Evolutionary conservation across 2,329 filamentous ascomycete genomes (phyloP).

Genomic region (Berkeleyomyces basicola): DNA sequence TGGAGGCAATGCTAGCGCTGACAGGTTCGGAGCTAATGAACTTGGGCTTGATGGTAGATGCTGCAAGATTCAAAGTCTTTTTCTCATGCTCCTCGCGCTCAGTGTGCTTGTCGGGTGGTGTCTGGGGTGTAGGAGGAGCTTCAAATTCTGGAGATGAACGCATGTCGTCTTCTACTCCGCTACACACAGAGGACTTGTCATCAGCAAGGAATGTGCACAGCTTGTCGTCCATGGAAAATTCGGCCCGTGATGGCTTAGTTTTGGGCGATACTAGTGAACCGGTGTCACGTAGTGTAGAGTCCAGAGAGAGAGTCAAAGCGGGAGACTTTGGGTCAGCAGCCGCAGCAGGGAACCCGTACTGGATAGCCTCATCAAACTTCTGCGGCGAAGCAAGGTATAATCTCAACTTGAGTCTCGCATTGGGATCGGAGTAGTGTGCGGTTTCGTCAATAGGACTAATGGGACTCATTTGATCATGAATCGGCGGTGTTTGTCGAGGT

Average conservation of each 20-base stretch:
- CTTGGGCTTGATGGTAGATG: background rate
- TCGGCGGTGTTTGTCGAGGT: conserved; percentile 20
- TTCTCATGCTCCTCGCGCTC: conserved; percentile 22
- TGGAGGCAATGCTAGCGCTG: conserved; percentile 16
- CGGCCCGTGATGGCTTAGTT: conserved; percentile 11
- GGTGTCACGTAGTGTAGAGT: conserved; percentile 4
- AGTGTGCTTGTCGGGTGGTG: conserved; percentile 14
- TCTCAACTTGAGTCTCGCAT: conserved; percentile 70
- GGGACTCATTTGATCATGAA: conserved; percentile 12
- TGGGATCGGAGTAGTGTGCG: conserved; percentile 77
- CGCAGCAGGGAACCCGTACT: conserved; percentile 73
- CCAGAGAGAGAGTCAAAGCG: conserved; percentile 9
- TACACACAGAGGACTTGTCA: conserved; percentile 38
- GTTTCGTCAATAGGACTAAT: conserved; percentile 46
- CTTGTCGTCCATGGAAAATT: conserved; percentile 5
- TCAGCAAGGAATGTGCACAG: conserved; percentile 17
- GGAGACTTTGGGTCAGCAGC: conserved; percentile 15
- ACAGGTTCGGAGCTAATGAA: background rate
- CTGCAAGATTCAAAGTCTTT: conserved; percentile 16
- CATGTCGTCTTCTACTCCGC: conserved; percentile 26
- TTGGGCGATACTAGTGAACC: conserved; percentile 7
- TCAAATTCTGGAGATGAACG: conserved; percentile 40
- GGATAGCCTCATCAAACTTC: conserved; percentile 88
- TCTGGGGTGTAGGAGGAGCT: conserved; percentile 40
- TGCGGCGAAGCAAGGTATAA: conserved; percentile 77